Base-by-base conservation (phyloP, 257 asterid genomes). In the Fraxinus pennsylvanica region DNA sequence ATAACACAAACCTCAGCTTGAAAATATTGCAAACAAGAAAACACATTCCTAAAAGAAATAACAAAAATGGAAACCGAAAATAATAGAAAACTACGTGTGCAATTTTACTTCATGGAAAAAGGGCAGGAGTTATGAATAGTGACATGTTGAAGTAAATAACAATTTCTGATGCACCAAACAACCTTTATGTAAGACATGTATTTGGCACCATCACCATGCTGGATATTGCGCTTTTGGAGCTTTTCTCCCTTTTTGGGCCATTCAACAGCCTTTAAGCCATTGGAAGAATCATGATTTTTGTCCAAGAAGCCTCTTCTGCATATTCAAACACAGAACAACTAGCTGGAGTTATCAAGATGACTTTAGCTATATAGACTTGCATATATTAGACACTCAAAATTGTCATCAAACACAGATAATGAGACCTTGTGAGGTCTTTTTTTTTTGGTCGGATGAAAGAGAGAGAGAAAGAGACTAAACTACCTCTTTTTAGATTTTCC, bases 141-240 rank as follows among this genome's bases (percentile, higher is more conserved):
- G 69, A 12, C 9, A 27, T 63, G 69, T 2, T 8, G 5, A 3
- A 73, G 81, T 71, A 79, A 78, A 33, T 27, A 17, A 74, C 78
- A 63, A 71, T 14, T 73, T 72, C 45, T 73, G 78, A 30, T 32
- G 72, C 71, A 50, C 78, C 74, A 78, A 77, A 80, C 76, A 76
- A 95, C 98, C 99, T 95, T 93, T 83, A 95, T 88, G 76, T 93
- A 95, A 69, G 99, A 93, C 99, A 95, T 95, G 77, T 91, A 92
- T 82, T 89, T 90, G 82, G 98, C 91, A 77, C 97, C 97, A 86
- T 90, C 96, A 59, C 77, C 87, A 69, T 78, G 86, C 84, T 84
- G 94, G 81, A 90, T 84, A 87, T 90, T 90, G 77, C 81, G 83
- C 88, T 82, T 88, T 78, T 84, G 91, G 45, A 86, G 76, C 81